phyloP scores from a whole-genome alignment of 371 early-diverging fungal genomes.

The Mortierella polycephala region DNA sequence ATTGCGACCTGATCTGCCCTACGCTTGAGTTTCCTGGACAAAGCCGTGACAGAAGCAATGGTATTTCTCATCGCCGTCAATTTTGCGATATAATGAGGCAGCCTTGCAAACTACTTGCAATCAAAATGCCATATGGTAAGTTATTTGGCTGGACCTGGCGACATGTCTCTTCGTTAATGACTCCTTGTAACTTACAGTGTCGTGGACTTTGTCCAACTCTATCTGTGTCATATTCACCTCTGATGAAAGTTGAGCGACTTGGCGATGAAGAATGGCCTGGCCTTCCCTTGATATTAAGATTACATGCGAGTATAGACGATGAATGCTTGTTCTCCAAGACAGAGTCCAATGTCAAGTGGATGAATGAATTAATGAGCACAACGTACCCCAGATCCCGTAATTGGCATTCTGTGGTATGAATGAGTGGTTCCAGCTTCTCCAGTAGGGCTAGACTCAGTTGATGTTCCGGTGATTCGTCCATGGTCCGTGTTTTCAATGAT shows the following conservation, averaged over 20 bases:
- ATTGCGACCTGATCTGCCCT: conserved; percentile 35
- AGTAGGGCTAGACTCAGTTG: conserved; percentile 35
- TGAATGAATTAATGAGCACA: neutral
- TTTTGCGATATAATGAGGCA: conserved; percentile 52
- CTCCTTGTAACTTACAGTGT: conserved; percentile 23
- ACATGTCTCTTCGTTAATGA: neutral
- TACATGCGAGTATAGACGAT: too few species aligned
- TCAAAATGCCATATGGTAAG: neutral
- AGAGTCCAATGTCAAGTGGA: too few species aligned
- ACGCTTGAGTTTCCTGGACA: conserved; percentile 39
- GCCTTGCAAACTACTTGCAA: conserved; percentile 34
- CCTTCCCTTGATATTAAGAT: conserved; percentile 27
- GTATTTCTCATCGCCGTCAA: conserved; percentile 45
- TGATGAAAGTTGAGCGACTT: conserved; percentile 31
- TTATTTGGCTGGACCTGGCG: neutral
- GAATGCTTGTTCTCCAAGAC: too few species aligned
- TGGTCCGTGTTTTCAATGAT: neutral
- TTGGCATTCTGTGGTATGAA: conserved; percentile 39
- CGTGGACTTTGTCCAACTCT: conserved; percentile 40
- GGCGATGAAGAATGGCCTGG: conserved; percentile 31
- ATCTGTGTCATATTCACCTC: conserved; percentile 30
- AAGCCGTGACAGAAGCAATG: conserved; percentile 17
- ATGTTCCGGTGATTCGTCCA: conserved; percentile 20
- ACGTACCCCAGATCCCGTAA: conserved; percentile 45
- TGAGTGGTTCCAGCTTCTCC: conserved; percentile 42